phyloP scores from a whole-genome alignment of 2,329 filamentous ascomycete species.

The Cadophora malorum region DNA sequence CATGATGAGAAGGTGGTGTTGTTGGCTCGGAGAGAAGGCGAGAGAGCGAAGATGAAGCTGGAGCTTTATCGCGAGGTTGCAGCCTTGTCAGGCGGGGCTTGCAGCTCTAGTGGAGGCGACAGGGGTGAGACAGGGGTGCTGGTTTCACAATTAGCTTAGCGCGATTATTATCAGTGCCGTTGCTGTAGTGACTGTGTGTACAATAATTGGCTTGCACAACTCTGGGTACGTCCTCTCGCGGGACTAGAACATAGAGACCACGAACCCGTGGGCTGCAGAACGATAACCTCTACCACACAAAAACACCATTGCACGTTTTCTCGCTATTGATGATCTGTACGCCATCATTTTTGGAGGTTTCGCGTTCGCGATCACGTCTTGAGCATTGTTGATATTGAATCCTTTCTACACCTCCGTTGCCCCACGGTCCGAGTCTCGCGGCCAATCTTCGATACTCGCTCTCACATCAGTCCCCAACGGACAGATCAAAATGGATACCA shows the following conservation, averaged over 20 bases:
- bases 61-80: conserved; percentile 2
- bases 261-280: not conserved
- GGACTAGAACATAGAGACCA: not conserved
- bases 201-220: too few species aligned
- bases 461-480: not conserved
- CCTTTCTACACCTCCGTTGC: not conserved
- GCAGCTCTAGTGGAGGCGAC: not conserved
- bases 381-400: conserved; percentile 32
- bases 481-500: conserved; percentile 74
- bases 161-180: not conserved
- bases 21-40: too few species aligned
- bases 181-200: not conserved
- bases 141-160: not conserved
- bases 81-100: conserved; percentile 23
- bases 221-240: too few species aligned
- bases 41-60: too few species aligned
- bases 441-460: conserved; percentile 20
- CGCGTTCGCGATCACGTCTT: conserved; percentile 41
- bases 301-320: conserved; percentile 29
- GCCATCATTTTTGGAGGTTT: conserved; percentile 30
- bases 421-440: conserved; percentile 18
- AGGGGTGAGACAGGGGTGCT: not conserved
- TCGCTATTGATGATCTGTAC: conserved; percentile 39
- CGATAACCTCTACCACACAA: conserved; percentile 1
- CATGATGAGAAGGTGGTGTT: conserved; percentile 48